These are phyloP conservation scores for Salvia sclarea DNA, from an alignment of 305 asterid genomes.

Conservation along the genomic window DNA sequence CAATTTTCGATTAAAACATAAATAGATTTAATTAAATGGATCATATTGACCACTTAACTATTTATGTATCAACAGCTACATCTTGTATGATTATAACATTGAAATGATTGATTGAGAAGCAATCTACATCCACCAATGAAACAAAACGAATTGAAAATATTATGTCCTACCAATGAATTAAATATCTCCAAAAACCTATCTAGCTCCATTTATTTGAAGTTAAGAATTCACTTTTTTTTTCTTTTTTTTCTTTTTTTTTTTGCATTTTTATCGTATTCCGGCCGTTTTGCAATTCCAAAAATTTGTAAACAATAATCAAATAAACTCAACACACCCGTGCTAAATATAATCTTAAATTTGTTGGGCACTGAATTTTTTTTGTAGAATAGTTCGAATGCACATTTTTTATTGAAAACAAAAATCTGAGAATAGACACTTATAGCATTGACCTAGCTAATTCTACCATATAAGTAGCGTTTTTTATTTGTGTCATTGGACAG, in stretches of 20 bases:
- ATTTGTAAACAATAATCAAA: neutral
- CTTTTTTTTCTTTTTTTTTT: neutral
- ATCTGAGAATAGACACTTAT: slow-evolving; percentile 7
- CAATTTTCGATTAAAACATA: neutral
- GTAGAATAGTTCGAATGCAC: slow-evolving; percentile 20
- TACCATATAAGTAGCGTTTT: slow-evolving; percentile 16
- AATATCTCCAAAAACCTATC: neutral
- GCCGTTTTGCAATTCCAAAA: neutral
- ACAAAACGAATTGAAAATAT: neutral
- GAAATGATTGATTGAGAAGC: slow-evolving; percentile 16
- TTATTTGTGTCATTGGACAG: slow-evolving; percentile 23
- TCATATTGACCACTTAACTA: neutral
- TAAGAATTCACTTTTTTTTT: neutral
- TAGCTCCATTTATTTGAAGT: neutral
- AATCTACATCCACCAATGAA: neutral
- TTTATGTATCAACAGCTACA: neutral
- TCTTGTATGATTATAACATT: neutral
- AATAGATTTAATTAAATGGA: neutral
- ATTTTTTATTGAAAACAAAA: too few relatives aligned
- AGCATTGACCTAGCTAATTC: slow-evolving; percentile 34
- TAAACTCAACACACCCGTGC: neutral
- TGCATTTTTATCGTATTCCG: neutral
- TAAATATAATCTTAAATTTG: neutral
- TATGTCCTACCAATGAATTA: too few relatives aligned
- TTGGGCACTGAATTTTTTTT: neutral